phyloP scores from a whole-genome alignment of 2,329 filamentous ascomycete genomes.

The Xylaria sp. region DNA sequence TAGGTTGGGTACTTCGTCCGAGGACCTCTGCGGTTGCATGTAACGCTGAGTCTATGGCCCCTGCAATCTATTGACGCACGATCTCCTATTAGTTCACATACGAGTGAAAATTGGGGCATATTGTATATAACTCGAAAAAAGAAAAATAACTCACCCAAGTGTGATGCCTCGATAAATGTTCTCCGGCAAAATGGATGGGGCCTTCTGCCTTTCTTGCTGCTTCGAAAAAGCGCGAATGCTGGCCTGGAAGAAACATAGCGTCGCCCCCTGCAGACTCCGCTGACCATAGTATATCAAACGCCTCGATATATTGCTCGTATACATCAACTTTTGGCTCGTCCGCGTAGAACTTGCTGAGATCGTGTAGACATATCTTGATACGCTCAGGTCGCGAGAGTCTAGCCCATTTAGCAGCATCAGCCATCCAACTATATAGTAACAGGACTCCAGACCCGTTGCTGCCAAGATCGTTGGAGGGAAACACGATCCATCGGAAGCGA shows the following conservation, averaged over 20 bases:
- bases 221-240: slow-evolving; percentile 7
- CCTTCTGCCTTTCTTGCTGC: slow-evolving; percentile 18
- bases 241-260: slow-evolving; percentile 31
- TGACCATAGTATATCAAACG: slow-evolving; percentile 35
- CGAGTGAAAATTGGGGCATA: no score
- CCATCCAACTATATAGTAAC: slow-evolving; percentile 35
- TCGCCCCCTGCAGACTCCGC: slow-evolving; percentile 22
- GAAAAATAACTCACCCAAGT: slow-evolving; percentile 23
- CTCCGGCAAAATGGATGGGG: slow-evolving; percentile 27
- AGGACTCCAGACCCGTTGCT: slow-evolving; percentile 28
- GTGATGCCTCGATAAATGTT: slow-evolving; percentile 32
- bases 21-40: slow-evolving; percentile 17
- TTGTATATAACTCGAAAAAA: no score
- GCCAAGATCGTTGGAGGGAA: slow-evolving; percentile 33
- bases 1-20: neutral
- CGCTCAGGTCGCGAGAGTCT: slow-evolving; percentile 23
- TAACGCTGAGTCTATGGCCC: slow-evolving; percentile 21
- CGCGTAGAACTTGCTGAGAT: slow-evolving; percentile 23
- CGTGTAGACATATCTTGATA: slow-evolving; percentile 28
- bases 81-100: no score
- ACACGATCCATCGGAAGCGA: slow-evolving; percentile 37
- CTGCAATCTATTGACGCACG: slow-evolving; percentile 10
- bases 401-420: slow-evolving; percentile 30
- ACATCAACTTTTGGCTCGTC: slow-evolving; percentile 30
- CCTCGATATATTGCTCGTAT: slow-evolving; percentile 33